Base-by-base conservation (phyloP, 2,329 filamentous ascomycete species). In the Calonectria leucothoes region DNA sequence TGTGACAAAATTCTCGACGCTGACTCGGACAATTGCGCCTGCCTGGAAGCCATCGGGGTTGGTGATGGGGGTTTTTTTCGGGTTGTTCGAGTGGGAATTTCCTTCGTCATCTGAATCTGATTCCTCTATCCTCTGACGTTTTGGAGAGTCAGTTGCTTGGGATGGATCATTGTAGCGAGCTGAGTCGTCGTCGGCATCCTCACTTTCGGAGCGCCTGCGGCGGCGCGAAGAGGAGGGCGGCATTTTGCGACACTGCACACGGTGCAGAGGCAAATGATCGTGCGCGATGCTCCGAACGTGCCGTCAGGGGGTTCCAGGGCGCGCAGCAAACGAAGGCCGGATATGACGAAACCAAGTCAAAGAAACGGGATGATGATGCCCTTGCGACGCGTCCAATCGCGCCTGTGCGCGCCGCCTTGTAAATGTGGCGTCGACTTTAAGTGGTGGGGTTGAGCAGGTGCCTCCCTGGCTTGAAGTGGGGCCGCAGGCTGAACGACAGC, bases 1-100 rank as follows among this genome's bases (percentile, higher is more conserved):
- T 0, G 97, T 99, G 69, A 99, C 95, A 79, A 99, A 99, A 84
- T 98, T 94, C 63, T 90, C 91, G 55, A 98, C 89, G 78, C 92
- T 93, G 61, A 99, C 95, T 42, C 96, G 92, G 63, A 98, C 92
- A 78, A 99, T 97, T 12, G 97, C 93, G 14, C 97, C 97, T 3
- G 95, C 92, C 76, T 94, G 90, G 74, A 89, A 91, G 12, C 82
- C 81, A 20, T 84, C 82, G 59, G 74, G 57, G 75, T 65, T 59
- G 33, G 55, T 68, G 49, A 74, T 75, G 12, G 72, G 55, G 35
- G 57, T 59, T n/a, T 76, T 75, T 52, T 78, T 74, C 6, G 73
- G 29, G 27, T 65, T 42, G 69, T 69, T 39, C n/a, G 72, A 57
- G 10, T 70, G 77, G 42, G 71, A 70, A 63, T 69, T 7, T 72